A percentile compares a stretch with the other conserved stretches of the same genome.
These are phyloP conservation scores for Mycena venus DNA, from an alignment of 768 basidiomycete species.

Conservation along the genomic window DNA sequence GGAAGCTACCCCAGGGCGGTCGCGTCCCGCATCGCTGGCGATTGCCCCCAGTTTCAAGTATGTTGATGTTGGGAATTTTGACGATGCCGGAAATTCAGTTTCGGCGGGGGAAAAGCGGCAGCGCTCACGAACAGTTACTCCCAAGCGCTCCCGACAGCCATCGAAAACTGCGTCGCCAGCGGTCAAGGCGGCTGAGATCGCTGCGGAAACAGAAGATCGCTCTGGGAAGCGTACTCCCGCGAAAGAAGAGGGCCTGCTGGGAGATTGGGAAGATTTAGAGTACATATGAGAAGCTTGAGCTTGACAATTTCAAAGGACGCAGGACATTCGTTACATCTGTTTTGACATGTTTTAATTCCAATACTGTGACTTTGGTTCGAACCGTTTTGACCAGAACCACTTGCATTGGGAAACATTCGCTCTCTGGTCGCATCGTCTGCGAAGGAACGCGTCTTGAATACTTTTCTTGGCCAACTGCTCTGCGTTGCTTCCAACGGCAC, in stretches of 20 bases:
- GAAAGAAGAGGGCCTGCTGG: neutral
- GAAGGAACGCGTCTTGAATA: neutral
- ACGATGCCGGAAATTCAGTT: neutral
- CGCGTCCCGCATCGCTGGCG: neutral
- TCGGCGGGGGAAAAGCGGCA: neutral
- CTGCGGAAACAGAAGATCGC: neutral
- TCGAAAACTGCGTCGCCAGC: neutral
- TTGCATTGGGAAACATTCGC: neutral
- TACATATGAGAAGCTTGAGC: no score
- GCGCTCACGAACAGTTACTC: neutral
- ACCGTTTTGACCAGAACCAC: neutral
- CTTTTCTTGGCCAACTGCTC: neutral
- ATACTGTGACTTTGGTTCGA: neutral
- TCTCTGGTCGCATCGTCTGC: neutral
- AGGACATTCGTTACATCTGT: no score
- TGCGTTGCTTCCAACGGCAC: neutral
- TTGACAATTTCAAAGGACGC: no score
- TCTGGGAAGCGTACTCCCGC: neutral
- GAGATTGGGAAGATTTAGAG: neutral
- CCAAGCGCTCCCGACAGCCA: constrained; percentile 1
- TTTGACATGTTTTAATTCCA: neutral
- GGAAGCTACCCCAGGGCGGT: neutral
- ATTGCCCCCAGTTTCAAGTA: constrained; percentile 11
- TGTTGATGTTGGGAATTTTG: neutral
- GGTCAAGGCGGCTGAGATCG: neutral